phyloP scores from a whole-genome alignment of 1,139 yeast species.

The Casaregolazyma suthepensis region DNA sequence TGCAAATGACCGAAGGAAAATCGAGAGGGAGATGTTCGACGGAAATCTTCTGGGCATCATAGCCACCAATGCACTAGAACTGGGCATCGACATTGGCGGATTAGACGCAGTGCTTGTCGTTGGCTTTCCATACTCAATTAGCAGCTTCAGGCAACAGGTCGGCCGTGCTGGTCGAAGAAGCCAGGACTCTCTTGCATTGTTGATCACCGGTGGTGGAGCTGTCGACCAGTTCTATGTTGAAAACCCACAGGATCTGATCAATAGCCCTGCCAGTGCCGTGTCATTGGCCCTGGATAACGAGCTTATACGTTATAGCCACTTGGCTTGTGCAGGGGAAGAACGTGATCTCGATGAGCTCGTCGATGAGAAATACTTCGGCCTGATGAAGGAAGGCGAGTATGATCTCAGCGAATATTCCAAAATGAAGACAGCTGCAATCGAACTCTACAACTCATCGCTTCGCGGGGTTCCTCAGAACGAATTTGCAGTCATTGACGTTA shows the following conservation, averaged over 20 bases:
- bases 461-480: conserved; percentile 69
- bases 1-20: conserved; percentile 72
- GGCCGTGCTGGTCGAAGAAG: conserved; percentile 88
- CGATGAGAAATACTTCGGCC: conserved; percentile 53
- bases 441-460: conserved; percentile 52
- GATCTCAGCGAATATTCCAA: not conserved
- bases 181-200: conserved; percentile 64
- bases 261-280: conserved; percentile 35
- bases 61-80: conserved; percentile 91
- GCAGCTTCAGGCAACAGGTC: conserved; percentile 89
- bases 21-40: conserved; percentile 83
- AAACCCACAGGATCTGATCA: conserved; percentile 58
- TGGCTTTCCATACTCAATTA: conserved; percentile 83
- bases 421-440: conserved; percentile 56
- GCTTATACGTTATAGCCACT: conserved; percentile 65
- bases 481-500: conserved; percentile 83
- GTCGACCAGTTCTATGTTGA: conserved; percentile 78
- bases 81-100: conserved; percentile 92
- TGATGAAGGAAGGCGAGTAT: conserved; percentile 1
- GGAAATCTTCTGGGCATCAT: conserved; percentile 81
- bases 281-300: conserved; percentile 52
- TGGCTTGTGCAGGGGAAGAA: conserved; percentile 94
- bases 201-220: conserved; percentile 80
- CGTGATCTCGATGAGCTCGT: conserved; percentile 49
- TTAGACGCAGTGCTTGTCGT: conserved; percentile 86